A percentile compares a stretch with the other conserved stretches of the same genome.
phyloP scores from a whole-genome alignment of 164 flowering plant species.

The Berberis vulgaris region DNA sequence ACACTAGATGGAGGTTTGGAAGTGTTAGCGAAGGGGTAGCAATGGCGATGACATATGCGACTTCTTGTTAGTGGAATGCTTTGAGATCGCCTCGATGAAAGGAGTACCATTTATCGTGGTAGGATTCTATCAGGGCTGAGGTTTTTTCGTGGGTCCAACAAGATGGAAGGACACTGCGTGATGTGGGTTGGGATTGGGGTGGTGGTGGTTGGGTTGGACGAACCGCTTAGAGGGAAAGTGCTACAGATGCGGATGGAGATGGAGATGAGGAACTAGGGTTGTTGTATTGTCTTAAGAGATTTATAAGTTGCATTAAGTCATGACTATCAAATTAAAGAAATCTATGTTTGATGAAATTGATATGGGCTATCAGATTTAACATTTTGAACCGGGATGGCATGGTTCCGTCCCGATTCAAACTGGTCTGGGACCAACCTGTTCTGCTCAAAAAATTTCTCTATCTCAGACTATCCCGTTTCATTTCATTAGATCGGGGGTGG shows the following conservation, averaged over 20 bases:
- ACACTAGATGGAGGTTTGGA: constrained; percentile 79
- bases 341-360: too few species aligned
- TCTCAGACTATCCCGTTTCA: too few species aligned
- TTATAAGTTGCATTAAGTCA: too few species aligned
- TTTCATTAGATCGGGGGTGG: too few species aligned
- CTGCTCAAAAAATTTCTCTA: too few species aligned
- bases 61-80: constrained; percentile 69
- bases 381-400: too few species aligned
- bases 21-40: constrained; percentile 25
- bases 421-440: too few species aligned
- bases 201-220: constrained; percentile 1
- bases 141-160: constrained; percentile 85
- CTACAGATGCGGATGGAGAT: not conserved
- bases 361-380: too few species aligned
- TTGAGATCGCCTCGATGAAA: constrained; percentile 66
- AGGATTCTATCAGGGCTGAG: constrained; percentile 52
- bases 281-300: not conserved
- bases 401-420: too few species aligned
- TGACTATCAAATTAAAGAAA: too few species aligned
- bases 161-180: constrained; percentile 56
- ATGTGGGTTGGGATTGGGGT: constrained; percentile 4
- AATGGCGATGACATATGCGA: constrained; percentile 41
- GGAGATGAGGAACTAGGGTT: not conserved
- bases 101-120: constrained; percentile 60
- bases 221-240: too few species aligned